Conservation (phyloP, 805 yeast genomes). For the Ogataea chonburiensis region DNA sequence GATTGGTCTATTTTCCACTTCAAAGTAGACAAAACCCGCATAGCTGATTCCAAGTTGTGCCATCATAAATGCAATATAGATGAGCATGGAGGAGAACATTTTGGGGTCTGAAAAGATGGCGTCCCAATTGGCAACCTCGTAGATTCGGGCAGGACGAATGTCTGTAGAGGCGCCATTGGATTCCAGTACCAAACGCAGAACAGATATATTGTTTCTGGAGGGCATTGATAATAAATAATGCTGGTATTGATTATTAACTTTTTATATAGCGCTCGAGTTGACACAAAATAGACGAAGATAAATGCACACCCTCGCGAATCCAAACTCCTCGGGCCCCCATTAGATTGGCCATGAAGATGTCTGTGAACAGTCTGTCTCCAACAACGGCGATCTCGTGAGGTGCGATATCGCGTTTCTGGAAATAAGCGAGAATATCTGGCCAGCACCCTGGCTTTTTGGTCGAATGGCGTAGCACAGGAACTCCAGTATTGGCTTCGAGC, state of each 20-base stretch:
- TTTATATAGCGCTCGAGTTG: slow-evolving; percentile 45
- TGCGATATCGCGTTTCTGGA: slow-evolving; percentile 44
- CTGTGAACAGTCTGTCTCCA: slow-evolving; percentile 92
- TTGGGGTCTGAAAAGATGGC: slow-evolving; percentile 26
- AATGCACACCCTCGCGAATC: slow-evolving; percentile 74
- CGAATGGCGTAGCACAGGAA: slow-evolving; percentile 64
- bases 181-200: slow-evolving; percentile 11
- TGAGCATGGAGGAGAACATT: slow-evolving; percentile 20
- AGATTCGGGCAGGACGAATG: slow-evolving; percentile 15
- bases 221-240: no score
- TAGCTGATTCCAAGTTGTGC: slow-evolving; percentile 30
- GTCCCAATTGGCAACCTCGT: slow-evolving; percentile 28
- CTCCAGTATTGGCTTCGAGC: slow-evolving; percentile 65
- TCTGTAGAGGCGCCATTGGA: slow-evolving; percentile 9
- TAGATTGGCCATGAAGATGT: slow-evolving; percentile 87
- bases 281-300: slow-evolving; percentile 51
- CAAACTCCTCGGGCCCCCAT: slow-evolving; percentile 88
- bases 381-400: slow-evolving; percentile 76
- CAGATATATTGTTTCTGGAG: slow-evolving; percentile 11
- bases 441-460: slow-evolving; percentile 84
- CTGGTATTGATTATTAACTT: slow-evolving; percentile 1
- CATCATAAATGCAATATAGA: slow-evolving; percentile 25
- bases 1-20: slow-evolving; percentile 25
- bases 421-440: slow-evolving; percentile 62
- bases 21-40: slow-evolving; percentile 29